A percentile compares a stretch with the other conserved stretches of the same genome.
Conservation (phyloP, 805 yeast species). For the Candida hungchunana region DNA sequence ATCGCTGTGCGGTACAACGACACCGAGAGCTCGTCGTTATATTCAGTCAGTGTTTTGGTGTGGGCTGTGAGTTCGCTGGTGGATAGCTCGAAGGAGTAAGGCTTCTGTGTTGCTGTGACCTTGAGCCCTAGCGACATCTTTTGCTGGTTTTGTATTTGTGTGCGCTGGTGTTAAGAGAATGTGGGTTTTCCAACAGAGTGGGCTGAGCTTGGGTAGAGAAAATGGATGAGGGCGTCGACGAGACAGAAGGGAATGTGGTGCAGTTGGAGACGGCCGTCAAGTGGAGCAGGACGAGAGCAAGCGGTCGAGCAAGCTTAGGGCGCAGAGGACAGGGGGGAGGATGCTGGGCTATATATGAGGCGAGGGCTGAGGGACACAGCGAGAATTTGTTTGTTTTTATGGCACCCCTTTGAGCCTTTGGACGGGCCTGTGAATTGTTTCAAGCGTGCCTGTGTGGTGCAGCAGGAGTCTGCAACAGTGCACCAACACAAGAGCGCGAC, state of each 20-base stretch:
- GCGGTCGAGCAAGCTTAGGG: neutral
- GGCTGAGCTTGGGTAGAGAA: neutral
- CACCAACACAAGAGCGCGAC: no score
- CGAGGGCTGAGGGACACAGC: neutral
- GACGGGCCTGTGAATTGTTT: no score
- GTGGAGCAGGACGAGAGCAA: neutral
- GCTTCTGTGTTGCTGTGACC: conserved; percentile 40
- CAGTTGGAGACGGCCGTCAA: no score
- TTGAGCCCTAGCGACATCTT: conserved; percentile 29
- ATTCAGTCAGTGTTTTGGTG: conserved; percentile 42
- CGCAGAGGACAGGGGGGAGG: neutral
- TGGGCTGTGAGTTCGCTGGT: conserved; percentile 47
- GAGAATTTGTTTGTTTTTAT: conserved; percentile 7
- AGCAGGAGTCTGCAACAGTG: no score
- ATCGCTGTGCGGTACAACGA: conserved; percentile 34
- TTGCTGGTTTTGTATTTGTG: neutral
- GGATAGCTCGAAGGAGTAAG: conserved; percentile 49
- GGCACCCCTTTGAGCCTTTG: conserved; percentile 3
- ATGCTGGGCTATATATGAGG: conserved; percentile 5
- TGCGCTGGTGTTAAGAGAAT: neutral
- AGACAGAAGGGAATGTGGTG: conserved; percentile 1
- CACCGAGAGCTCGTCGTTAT: conserved; percentile 45
- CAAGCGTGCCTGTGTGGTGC: no score
- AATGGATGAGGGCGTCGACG: neutral
- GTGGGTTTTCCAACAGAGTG: conserved; percentile 1